Percentiles rank a stretch among this genome's conserved stretches.
These are phyloP conservation scores for Colletotrichum caudatum DNA, from an alignment of 2,329 filamentous ascomycete species.

Conservation along the genomic window DNA sequence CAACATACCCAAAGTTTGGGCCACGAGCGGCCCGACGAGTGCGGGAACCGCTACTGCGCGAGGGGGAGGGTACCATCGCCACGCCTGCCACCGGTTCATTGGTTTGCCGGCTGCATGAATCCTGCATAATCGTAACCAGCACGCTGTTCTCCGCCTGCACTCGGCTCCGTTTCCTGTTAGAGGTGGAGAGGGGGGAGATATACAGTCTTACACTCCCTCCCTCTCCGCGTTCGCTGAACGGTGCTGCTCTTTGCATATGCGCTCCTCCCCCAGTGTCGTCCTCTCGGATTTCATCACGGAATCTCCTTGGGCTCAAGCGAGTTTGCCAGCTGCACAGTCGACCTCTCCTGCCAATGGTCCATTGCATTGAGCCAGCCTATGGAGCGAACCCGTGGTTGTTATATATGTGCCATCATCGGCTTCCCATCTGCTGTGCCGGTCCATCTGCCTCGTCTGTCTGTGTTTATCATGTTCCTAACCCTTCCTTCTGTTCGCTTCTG, in stretches of 20 bases:
- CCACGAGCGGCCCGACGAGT: conserved; percentile 35
- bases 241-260: conserved; percentile 32
- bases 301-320: conserved; percentile 21
- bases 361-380: neutral
- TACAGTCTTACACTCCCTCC: conserved; percentile 33
- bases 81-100: conserved; percentile 33
- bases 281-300: conserved; percentile 31
- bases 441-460: neutral
- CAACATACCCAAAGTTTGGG: conserved; percentile 28
- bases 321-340: conserved; percentile 19
- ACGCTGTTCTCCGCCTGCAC: conserved; percentile 21
- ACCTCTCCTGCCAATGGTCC: neutral
- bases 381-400: conserved; percentile 12
- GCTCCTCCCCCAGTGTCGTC: conserved; percentile 14
- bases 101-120: conserved; percentile 33
- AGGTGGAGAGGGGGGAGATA: conserved; percentile 4
- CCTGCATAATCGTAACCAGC: conserved; percentile 37
- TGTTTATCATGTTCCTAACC: conserved; percentile 22
- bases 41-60: conserved; percentile 37
- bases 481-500: conserved; percentile 16
- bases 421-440: conserved; percentile 19
- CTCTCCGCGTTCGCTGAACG: conserved; percentile 35
- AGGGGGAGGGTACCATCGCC: neutral
- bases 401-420: conserved; percentile 34
- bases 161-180: conserved; percentile 10